phyloP scores from a whole-genome alignment of 768 basidiomycete genomes.

The Mycena metata region DNA sequence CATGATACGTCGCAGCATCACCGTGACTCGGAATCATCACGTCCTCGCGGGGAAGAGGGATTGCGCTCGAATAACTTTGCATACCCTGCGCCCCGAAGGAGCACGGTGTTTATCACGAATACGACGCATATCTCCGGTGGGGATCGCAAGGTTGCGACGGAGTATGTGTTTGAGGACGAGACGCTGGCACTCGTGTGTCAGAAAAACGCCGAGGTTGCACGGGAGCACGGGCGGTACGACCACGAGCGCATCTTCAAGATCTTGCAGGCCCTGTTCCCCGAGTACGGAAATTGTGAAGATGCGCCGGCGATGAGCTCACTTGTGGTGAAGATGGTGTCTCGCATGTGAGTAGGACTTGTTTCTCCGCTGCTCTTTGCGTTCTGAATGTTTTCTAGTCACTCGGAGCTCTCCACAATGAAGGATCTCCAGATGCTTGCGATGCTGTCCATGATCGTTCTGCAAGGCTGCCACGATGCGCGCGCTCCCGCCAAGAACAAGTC shows the following conservation, averaged over 20 bases:
- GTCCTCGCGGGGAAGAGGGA: conserved; percentile 52
- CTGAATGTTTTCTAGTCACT: conserved; percentile 49
- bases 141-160: conserved; percentile 70
- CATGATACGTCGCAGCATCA: conserved; percentile 55
- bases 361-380: conserved; percentile 15
- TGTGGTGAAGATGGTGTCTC: conserved; percentile 57
- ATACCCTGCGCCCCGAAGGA: conserved; percentile 60
- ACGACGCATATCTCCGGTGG: conserved; percentile 64
- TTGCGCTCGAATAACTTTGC: conserved; percentile 57
- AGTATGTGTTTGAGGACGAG: conserved; percentile 67
- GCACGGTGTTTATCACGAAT: conserved; percentile 70
- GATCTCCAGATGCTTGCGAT: conserved; percentile 90
- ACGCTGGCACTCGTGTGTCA: conserved; percentile 65
- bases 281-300: conserved; percentile 30
- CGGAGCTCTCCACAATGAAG: conserved; percentile 60
- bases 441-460: conserved; percentile 76
- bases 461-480: conserved; percentile 47
- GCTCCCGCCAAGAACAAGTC: conserved; percentile 28
- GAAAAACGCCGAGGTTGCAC: conserved; percentile 72
- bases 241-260: conserved; percentile 79
- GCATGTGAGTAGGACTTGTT: conserved; percentile 58
- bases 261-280: conserved; percentile 63
- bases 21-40: conserved; percentile 55
- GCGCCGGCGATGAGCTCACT: conserved; percentile 46
- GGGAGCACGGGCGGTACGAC: conserved; percentile 69